Evolutionary conservation across 441 rosid species (phyloP), one percentile per base, ranked within the genome.

Genomic region (Cnidoscolus chayamansa): DNA sequence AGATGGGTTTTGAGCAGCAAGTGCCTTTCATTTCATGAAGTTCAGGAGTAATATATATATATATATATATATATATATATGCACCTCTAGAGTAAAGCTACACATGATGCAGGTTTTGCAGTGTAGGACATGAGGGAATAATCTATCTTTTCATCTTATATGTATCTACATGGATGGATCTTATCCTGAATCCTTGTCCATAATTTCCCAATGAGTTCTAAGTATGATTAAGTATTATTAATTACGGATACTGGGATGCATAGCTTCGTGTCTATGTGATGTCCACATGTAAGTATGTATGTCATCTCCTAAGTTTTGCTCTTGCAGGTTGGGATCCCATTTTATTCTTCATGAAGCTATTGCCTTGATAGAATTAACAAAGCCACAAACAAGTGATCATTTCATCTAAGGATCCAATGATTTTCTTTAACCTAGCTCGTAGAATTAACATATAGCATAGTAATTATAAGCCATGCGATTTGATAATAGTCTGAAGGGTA

Each of bases 311-410:
- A 25, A 25, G 25, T 25, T 25, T 25, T 25, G 25, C 25, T 25
- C 25, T 70, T 71, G 63, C 68, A 12, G 70, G 64, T 35, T 51
- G 65, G 81, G 37, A 63, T 63, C 12, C 31, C 20, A 20, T 9
- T 11, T 25, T 25, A 25, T 25, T 51, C n/a, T 25, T 40, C 45
- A 31, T 16, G 15, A 32, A 72, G 68, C 70, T 56, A 76, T 62
- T 71, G 76, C 57, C 58, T 12, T 35, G 61, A 54, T 57, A 74
- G 59, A 63, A 37, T 48, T 55, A 56, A 30, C 17, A 48, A 25
- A 37, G 10, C 19, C 55, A 16, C 7, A 31, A 43, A 43, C 57
- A 6, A 66, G 56, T 49, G 67, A 63, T 25, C 25, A 25, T 25
- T 25, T 25, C 25, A 25, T 25, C 25, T 25, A 25, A 25, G 25